A percentile compares a stretch with the other conserved stretches of the same genome.
Evolutionary conservation across 108 stramenopile species (phyloP).

Genomic region (Nitzschia palea): DNA sequence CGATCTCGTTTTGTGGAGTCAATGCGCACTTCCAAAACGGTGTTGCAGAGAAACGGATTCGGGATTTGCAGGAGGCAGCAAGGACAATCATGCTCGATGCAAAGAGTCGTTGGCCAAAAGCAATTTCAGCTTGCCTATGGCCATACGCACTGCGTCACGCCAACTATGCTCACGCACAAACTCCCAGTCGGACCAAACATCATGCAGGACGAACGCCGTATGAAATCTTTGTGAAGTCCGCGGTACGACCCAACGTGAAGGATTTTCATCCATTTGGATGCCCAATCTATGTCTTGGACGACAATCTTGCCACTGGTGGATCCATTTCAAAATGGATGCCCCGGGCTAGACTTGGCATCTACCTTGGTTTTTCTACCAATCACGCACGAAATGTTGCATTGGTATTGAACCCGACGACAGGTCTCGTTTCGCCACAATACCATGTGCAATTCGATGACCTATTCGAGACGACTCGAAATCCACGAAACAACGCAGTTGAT

Average conservation of each 20-base stretch:
- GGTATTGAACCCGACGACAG: constrained; percentile 25
- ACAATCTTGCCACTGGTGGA: not conserved
- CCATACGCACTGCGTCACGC: constrained; percentile 41
- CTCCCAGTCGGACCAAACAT: not conserved
- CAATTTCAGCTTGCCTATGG: constrained; percentile 26
- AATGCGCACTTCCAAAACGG: constrained; percentile 59
- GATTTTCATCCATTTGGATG: constrained; percentile 47
- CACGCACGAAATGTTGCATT: constrained; percentile 22
- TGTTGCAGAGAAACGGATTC: constrained; percentile 40
- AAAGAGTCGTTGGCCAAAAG: constrained; percentile 42
- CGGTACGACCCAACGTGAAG: not conserved
- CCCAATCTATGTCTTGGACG: constrained; percentile 42
- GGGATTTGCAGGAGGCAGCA: constrained; percentile 30
- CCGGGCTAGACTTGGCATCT: constrained; percentile 23
- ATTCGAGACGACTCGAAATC: constrained; percentile 44
- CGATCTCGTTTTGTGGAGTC: constrained; percentile 36
- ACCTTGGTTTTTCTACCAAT: constrained; percentile 31
- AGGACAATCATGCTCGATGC: constrained; percentile 36
- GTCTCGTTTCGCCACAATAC: constrained; percentile 38
- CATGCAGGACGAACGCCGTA: constrained; percentile 4
- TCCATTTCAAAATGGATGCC: constrained; percentile 17
- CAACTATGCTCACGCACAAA: constrained; percentile 22
- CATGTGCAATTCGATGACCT: constrained; percentile 33
- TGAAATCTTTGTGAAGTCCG: not conserved
- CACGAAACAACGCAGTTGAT: no score